Evolutionary conservation across 208 protist species (phyloP).

Genomic region (Leishmania martiniquensis): DNA sequence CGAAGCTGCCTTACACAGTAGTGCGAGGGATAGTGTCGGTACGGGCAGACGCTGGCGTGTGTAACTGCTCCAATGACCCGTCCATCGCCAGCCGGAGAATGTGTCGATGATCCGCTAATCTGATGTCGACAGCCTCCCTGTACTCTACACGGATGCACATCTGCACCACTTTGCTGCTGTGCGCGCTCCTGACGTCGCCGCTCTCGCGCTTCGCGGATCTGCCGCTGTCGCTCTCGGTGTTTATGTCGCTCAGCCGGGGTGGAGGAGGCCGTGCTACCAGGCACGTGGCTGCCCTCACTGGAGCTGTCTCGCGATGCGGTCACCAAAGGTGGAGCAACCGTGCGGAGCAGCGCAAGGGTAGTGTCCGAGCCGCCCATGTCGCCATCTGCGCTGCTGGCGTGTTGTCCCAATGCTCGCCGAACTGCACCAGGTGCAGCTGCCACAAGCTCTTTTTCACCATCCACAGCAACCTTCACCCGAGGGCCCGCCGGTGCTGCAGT

Average conservation of each 20-base stretch:
- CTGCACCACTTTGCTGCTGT: slow-evolving; percentile 12
- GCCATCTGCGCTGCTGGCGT: neutral
- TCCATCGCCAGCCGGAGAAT: neutral
- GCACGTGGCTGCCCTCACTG: neutral
- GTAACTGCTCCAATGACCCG: neutral
- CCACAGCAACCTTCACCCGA: slow-evolving; percentile 1
- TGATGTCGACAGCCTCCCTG: slow-evolving; percentile 46
- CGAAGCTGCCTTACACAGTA: slow-evolving; percentile 45
- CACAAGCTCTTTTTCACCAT: slow-evolving; percentile 11
- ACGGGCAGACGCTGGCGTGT: slow-evolving; percentile 23
- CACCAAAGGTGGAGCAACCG: neutral
- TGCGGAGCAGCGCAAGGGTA: neutral
- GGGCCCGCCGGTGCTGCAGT: neutral
- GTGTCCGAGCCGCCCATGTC: neutral
- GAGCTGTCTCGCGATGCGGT: slow-evolving; percentile 1
- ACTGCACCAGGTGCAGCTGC: slow-evolving; percentile 17
- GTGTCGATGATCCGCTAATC: neutral
- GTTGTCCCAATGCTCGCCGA: slow-evolving; percentile 17
- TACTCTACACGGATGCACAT: slow-evolving; percentile 48
- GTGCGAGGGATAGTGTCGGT: slow-evolving; percentile 36
- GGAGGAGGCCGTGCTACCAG: neutral
- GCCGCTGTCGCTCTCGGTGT: slow-evolving; percentile 13
- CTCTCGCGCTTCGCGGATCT: slow-evolving; percentile 29
- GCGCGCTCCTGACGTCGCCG: slow-evolving; percentile 23
- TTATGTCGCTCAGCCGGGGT: slow-evolving; percentile 18